Conservation (phyloP, 1,284 basidiomycete species). For the Cutaneotrichosporon sp. region DNA sequence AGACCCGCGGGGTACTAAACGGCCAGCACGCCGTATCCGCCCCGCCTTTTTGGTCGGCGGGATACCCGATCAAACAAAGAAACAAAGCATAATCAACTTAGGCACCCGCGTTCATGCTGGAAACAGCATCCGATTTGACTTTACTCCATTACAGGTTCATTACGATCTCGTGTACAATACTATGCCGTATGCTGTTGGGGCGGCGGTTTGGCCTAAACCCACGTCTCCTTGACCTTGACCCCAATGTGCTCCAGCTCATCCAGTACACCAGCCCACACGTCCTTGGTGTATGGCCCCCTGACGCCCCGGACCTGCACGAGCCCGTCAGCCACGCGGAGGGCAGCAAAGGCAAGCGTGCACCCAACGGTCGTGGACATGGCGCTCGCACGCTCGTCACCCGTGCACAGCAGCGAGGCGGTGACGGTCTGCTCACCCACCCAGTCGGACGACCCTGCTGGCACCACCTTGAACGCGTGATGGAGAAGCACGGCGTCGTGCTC, state of each 20-base stretch:
- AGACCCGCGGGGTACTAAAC: neutral
- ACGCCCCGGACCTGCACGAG: slow-evolving; percentile 64
- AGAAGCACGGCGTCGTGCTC: slow-evolving; percentile 88
- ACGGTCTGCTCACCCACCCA: slow-evolving; percentile 61
- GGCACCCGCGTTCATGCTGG: no score
- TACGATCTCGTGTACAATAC: slow-evolving; percentile 4
- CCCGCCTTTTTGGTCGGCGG: neutral
- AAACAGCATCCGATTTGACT: no score
- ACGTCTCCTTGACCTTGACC: slow-evolving; percentile 65
- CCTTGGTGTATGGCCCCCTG: slow-evolving; percentile 62
- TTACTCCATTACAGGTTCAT: slow-evolving; percentile 2
- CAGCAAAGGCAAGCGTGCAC: slow-evolving; percentile 75
- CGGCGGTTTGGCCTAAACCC: slow-evolving; percentile 21
- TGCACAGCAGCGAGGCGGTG: slow-evolving; percentile 71
- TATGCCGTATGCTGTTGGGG: slow-evolving; percentile 5
- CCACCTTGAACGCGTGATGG: slow-evolving; percentile 68
- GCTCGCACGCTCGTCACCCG: slow-evolving; percentile 65
- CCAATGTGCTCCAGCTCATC: slow-evolving; percentile 63
- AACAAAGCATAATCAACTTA: neutral
- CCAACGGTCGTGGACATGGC: slow-evolving; percentile 92
- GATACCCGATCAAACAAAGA: neutral
- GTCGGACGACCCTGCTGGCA: slow-evolving; percentile 23
- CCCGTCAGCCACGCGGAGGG: slow-evolving; percentile 70
- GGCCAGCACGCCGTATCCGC: neutral
- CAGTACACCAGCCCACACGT: slow-evolving; percentile 65